Conservation (phyloP, 495 filamentous ascomycete genomes). For the Talaromyces wortmannii region DNA sequence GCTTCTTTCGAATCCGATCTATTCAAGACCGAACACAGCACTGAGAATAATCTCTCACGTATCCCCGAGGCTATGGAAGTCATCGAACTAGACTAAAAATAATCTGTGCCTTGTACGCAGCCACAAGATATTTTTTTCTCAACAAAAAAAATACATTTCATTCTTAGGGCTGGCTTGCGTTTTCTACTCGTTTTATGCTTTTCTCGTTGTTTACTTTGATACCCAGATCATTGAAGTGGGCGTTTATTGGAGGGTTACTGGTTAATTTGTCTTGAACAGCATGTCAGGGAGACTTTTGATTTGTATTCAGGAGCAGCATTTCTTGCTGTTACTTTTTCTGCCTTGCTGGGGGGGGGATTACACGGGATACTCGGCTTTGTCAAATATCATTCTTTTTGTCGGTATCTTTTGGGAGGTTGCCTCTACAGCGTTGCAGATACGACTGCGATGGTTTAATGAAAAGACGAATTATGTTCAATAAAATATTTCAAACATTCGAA, state of each 20-base stretch:
- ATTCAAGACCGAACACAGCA: not conserved
- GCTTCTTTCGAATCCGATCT: constrained; percentile 1
- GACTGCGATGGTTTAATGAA: too few relatives aligned
- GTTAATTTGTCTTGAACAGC: not conserved
- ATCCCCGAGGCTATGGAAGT: constrained; percentile 11
- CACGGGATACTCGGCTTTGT: too few relatives aligned
- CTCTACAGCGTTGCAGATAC: too few relatives aligned
- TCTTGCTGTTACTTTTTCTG: too few relatives aligned
- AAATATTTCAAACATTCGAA: not conserved
- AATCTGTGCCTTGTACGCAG: not conserved
- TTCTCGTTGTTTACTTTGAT: constrained; percentile 5
- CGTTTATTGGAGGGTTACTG: not conserved
- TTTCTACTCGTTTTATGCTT: not conserved
- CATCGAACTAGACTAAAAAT: constrained; percentile 24
- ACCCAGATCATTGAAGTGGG: not conserved
- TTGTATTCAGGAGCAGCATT: too few relatives aligned
- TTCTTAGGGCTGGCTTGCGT: too few relatives aligned
- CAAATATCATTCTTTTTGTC: too few relatives aligned
- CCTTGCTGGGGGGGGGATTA: too few relatives aligned
- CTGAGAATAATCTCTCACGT: not conserved
- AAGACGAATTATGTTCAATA: too few relatives aligned
- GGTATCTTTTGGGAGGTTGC: too few relatives aligned
- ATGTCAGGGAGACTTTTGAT: not conserved
- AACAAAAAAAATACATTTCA: too few relatives aligned
- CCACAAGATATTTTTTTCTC: not conserved